These are phyloP conservation scores for Paramecium bursaria DNA, from an alignment of 73 alveolate genomes.

Conservation along the genomic window DNA sequence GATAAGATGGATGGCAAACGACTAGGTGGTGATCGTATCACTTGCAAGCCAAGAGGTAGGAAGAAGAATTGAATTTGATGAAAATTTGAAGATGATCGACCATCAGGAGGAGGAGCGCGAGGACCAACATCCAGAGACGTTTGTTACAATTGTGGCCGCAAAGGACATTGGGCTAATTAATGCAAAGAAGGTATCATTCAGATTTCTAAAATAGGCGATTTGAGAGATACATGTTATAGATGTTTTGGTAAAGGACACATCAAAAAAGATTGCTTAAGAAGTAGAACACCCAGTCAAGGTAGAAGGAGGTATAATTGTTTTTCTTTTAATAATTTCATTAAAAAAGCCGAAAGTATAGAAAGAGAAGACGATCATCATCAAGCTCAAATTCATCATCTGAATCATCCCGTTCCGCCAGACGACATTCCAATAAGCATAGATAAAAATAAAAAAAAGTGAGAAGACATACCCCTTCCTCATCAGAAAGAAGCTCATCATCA, in stretches of 20 bases:
- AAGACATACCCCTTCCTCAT: too few relatives aligned
- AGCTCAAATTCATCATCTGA: slow-evolving; percentile 53
- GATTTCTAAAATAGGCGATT: background rate
- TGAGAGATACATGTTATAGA: slow-evolving; percentile 75
- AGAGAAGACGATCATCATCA: slow-evolving; percentile 61
- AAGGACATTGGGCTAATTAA: slow-evolving; percentile 84
- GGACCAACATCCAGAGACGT: slow-evolving; percentile 84
- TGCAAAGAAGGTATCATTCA: slow-evolving; percentile 67
- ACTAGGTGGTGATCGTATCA: slow-evolving; percentile 76
- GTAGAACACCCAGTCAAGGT: slow-evolving; percentile 64
- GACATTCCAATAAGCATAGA: slow-evolving; percentile 30
- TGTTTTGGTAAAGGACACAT: slow-evolving; percentile 75
- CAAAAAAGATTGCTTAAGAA: slow-evolving; percentile 73
- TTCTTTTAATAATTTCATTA: background rate
- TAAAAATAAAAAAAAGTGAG: background rate
- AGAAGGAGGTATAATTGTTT: slow-evolving; percentile 16
- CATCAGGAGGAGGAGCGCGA: slow-evolving; percentile 65
- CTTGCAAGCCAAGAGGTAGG: slow-evolving; percentile 67
- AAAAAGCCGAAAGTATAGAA: slow-evolving; percentile 28
- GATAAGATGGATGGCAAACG: slow-evolving; percentile 78
- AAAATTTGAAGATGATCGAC: slow-evolving; percentile 60
- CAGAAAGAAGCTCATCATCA: slow-evolving; percentile 53
- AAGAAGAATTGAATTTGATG: slow-evolving; percentile 55
- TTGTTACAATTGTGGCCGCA: slow-evolving; percentile 84
- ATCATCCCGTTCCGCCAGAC: slow-evolving; percentile 56